phyloP scores from a whole-genome alignment of 768 basidiomycete species.

The Albatrellus ellisii region DNA sequence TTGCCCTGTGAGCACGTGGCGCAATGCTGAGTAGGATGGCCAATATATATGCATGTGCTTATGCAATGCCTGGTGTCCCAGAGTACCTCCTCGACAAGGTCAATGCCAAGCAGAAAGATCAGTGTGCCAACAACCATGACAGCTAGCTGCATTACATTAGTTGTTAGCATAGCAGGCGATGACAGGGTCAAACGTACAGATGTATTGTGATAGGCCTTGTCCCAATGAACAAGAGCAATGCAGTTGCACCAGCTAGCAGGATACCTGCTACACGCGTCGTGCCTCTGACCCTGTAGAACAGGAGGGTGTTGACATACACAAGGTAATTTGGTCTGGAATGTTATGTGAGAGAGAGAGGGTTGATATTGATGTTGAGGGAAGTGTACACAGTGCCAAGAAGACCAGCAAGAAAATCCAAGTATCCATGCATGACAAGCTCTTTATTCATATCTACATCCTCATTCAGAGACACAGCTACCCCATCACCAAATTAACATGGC shows the following conservation, averaged over 20 bases:
- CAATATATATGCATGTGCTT: conserved; percentile 38
- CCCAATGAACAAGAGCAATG: conserved; percentile 62
- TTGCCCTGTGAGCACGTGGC: too few relatives aligned
- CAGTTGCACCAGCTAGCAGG: conserved; percentile 68
- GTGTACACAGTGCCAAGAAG: conserved; percentile 68
- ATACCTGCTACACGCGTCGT: conserved; percentile 74
- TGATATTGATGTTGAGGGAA: not conserved
- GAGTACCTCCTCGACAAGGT: conserved; percentile 87
- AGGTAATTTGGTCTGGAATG: conserved; percentile 68
- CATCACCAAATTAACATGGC: not conserved
- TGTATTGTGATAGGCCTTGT: conserved; percentile 84
- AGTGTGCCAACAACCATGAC: conserved; percentile 85
- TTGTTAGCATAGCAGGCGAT: not conserved
- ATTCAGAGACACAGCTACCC: conserved; percentile 70
- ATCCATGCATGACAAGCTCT: conserved; percentile 87
- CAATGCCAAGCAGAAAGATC: conserved; percentile 90
- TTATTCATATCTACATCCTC: conserved; percentile 86
- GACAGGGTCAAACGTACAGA: conserved; percentile 57
- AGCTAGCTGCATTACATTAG: conserved; percentile 33
- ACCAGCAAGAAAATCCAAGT: conserved; percentile 80
- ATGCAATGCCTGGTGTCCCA: conserved; percentile 93
- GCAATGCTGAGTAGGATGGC: not conserved
- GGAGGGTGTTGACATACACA: conserved; percentile 69
- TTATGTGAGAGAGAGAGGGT: conserved; percentile 1
- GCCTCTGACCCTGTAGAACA: conserved; percentile 89